Conservation (phyloP, 306 rosid species). For the Alnus glutinosa region DNA sequence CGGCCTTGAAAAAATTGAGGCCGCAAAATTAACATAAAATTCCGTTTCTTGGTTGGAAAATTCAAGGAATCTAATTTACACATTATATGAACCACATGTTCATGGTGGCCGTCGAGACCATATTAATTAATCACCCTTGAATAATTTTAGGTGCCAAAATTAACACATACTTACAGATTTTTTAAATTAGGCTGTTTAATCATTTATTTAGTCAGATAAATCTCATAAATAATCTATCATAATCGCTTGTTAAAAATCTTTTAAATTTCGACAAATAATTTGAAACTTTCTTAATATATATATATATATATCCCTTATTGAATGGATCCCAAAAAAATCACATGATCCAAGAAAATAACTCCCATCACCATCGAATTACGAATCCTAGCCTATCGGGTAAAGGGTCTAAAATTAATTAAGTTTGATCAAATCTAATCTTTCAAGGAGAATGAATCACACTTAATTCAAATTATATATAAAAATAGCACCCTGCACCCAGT, state of each 20-base stretch:
- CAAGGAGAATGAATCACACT: background rate
- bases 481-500: background rate
- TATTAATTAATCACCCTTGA: too few relatives aligned
- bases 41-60: background rate
- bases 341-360: conserved; percentile 54
- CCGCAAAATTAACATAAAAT: background rate
- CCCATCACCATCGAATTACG: conserved; percentile 29
- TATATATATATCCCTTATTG: too few relatives aligned
- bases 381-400: background rate
- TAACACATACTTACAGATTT: too few relatives aligned
- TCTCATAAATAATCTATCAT: too few relatives aligned
- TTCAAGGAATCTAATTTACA: background rate
- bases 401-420: background rate
- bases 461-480: background rate
- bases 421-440: conserved; percentile 15
- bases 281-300: too few relatives aligned
- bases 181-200: too few relatives aligned
- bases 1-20: background rate
- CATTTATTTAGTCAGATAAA: too few relatives aligned
- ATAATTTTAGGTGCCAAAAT: too few relatives aligned
- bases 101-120: too few relatives aligned
- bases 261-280: too few relatives aligned
- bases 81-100: too few relatives aligned
- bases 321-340: conserved; percentile 40
- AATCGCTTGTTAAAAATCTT: too few relatives aligned